Evolutionary conservation across 2,329 filamentous ascomycete genomes (phyloP).

Genomic region (Penicillium occitanis): DNA sequence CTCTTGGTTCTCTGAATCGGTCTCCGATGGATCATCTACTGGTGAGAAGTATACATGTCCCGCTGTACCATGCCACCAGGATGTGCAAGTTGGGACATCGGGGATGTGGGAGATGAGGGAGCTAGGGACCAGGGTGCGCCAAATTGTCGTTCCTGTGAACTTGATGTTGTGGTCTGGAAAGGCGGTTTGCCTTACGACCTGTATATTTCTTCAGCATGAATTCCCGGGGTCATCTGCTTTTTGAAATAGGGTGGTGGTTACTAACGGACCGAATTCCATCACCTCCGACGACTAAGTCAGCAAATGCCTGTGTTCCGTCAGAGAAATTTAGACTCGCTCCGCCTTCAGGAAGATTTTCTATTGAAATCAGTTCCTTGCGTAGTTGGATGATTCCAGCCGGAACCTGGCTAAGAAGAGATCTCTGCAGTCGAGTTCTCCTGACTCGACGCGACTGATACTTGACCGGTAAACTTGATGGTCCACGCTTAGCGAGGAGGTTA

Average conservation of each 20-base stretch:
- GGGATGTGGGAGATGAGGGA: conserved; percentile 35
- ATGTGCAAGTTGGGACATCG: conserved; percentile 35
- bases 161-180: conserved; percentile 47
- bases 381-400: conserved; percentile 47
- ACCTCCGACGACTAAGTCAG: conserved; percentile 53
- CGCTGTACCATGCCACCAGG: conserved; percentile 48
- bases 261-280: conserved; percentile 54
- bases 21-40: conserved; percentile 36
- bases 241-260: not conserved
- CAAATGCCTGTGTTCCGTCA: conserved; percentile 42
- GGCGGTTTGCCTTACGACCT: conserved; percentile 45
- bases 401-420: conserved; percentile 50
- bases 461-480: conserved; percentile 20
- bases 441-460: conserved; percentile 31
- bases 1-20: conserved; percentile 28
- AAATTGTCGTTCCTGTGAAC: conserved; percentile 53
- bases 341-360: conserved; percentile 39
- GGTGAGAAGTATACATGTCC: conserved; percentile 47
- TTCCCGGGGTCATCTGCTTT: not conserved
- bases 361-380: conserved; percentile 44
- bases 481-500: conserved; percentile 25
- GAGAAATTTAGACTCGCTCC: conserved; percentile 49
- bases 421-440: conserved; percentile 46
- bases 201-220: not conserved
- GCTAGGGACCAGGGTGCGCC: conserved; percentile 46